Conservation (phyloP, 1,284 basidiomycete species). For the Cryptococcus amylolentus region DNA sequence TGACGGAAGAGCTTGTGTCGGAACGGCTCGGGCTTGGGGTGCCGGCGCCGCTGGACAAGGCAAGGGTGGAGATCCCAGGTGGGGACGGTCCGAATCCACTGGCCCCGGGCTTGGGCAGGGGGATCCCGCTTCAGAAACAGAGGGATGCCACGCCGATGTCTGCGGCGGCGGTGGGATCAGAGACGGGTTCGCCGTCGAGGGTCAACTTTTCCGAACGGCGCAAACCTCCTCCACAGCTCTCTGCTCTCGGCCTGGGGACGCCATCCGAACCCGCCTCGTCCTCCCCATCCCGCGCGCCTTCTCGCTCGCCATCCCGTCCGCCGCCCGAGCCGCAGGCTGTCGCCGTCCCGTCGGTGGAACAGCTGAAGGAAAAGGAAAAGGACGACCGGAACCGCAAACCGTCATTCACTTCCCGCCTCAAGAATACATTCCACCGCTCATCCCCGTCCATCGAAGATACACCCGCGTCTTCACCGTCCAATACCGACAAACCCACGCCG, state of each 20-base stretch:
- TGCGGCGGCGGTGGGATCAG: not conserved
- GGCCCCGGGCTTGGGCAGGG: slow-evolving; percentile 7
- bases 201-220: too few species aligned
- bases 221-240: not conserved
- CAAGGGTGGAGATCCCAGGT: slow-evolving; percentile 10
- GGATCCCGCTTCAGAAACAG: not conserved
- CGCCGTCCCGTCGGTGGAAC: slow-evolving; percentile 6
- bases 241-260: not conserved
- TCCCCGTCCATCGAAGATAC: slow-evolving; percentile 5
- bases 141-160: not conserved
- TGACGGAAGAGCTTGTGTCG: slow-evolving; percentile 32
- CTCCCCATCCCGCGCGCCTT: not conserved
- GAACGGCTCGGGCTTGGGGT: slow-evolving; percentile 26
- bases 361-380: slow-evolving; percentile 17
- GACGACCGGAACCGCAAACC: slow-evolving; percentile 15
- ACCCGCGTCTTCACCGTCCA: not conserved
- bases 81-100: slow-evolving; percentile 12
- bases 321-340: not conserved
- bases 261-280: not conserved
- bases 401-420: slow-evolving; percentile 21
- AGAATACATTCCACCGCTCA: slow-evolving; percentile 13
- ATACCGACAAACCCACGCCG: not conserved
- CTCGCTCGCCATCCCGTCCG: not conserved
- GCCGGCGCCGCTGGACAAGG: slow-evolving; percentile 1
- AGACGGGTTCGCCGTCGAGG: not conserved